Base-by-base conservation (phyloP, 106 monocot species). In the Iris macrosiphon region DNA sequence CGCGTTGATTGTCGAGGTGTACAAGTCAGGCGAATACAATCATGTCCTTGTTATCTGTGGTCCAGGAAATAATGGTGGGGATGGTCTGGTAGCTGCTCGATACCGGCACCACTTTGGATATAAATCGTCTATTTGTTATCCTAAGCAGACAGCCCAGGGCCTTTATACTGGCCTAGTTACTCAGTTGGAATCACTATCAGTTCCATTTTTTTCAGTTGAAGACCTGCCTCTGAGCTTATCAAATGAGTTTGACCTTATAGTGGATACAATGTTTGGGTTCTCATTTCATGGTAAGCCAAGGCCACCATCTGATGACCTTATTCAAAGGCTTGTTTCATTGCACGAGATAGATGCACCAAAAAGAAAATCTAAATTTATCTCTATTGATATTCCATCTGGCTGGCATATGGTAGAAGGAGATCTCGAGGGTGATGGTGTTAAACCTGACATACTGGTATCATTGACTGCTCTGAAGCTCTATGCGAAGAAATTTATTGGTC, bases 11-110 rank as follows among this genome's bases (percentile, higher is more conserved):
- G 59, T 66, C 4, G 81, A 87, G 81, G 87, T 96, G 15, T 90
- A 90, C 61, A 86, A 80, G 49, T 59, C 59, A 69, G 77, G 59
- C 59, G 83, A 80, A 66, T 69, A 83, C 52, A 55, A 61, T 18
- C 77, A 80, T 12, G 53, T 90, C 12, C 83, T 96, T 45, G 66
- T 66, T 26, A 75, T 90, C 10, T 96, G 96, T 46, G 96, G 96
- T 66, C 96, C 96, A 38, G 96, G 96, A 62, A 96, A 96, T 73
- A 96, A 96, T 72, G 89, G 96, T 49, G 95, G 95, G 35, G 96
- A 90, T 80, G 96, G 96, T 35, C 67, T 96, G 11, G 96, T 96
- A 33, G 89, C 86, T 49, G 96, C 83, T 71, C 81, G 96, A 7
- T 90, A 96, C 61, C 72, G 85, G 18, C 33, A 79, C 72, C 86